Conservation (phyloP, 1,139 yeast species). For the Candida pseudoviswanathii region DNA sequence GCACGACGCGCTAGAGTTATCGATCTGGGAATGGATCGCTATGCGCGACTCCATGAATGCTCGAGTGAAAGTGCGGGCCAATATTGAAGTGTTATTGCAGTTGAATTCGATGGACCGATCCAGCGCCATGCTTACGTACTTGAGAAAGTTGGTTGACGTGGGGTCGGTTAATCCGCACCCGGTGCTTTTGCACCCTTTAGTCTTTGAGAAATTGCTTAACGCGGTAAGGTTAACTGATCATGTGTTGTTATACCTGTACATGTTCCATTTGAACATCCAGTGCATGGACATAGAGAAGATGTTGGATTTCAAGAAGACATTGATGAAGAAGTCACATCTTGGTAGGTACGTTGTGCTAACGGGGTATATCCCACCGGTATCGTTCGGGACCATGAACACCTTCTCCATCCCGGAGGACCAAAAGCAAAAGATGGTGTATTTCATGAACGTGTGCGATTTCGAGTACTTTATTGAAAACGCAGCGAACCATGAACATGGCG, state of each 20-base stretch:
- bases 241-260: slow-evolving; percentile 32
- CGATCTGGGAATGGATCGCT: slow-evolving; percentile 30
- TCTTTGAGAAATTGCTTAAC: slow-evolving; percentile 24
- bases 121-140: slow-evolving; percentile 25
- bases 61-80: no score
- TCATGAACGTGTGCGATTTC: slow-evolving; percentile 33
- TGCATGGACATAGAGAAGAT: slow-evolving; percentile 21
- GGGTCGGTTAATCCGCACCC: slow-evolving; percentile 28
- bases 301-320: slow-evolving; percentile 23
- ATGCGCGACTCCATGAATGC: slow-evolving; percentile 21
- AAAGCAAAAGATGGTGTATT: slow-evolving; percentile 31
- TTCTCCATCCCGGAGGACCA: slow-evolving; percentile 14
- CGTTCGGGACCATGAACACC: no score
- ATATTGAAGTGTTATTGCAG: no score
- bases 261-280: slow-evolving; percentile 38
- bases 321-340: slow-evolving; percentile 22
- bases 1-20: slow-evolving; percentile 28
- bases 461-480: slow-evolving; percentile 20
- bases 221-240: slow-evolving; percentile 20
- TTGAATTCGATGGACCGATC: no score
- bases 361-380: slow-evolving; percentile 32
- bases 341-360: slow-evolving; percentile 34
- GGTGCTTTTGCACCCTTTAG: slow-evolving; percentile 21
- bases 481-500: no score
- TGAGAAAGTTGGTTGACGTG: slow-evolving; percentile 24